Conservation (phyloP, 176 grass and related monocot genomes). For the Dendrocalamus sinicus region DNA sequence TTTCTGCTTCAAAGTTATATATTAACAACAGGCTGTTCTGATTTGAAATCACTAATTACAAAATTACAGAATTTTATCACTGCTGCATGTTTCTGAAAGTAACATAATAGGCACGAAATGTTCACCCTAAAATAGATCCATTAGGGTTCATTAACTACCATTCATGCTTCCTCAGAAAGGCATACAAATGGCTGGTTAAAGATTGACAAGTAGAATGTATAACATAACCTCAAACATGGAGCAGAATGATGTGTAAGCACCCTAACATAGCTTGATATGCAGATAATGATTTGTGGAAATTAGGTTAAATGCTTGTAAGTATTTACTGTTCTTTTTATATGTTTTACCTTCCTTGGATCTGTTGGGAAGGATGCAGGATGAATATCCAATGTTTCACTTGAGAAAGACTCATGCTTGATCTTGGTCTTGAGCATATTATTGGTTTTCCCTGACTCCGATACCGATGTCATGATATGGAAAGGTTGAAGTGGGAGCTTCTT, state of each 20-base stretch:
- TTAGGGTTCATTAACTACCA: not conserved
- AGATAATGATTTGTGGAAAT: not conserved
- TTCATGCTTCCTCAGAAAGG: not conserved
- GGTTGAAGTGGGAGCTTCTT: slow-evolving; percentile 88
- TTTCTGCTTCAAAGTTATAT: slow-evolving; percentile 22
- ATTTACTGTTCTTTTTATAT: not conserved
- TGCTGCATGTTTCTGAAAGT: slow-evolving; percentile 14
- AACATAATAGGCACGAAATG: not conserved
- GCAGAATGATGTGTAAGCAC: not conserved
- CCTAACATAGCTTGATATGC: not conserved
- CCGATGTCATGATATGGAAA: slow-evolving; percentile 71
- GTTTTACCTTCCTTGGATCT: slow-evolving; percentile 60
- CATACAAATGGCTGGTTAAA: not conserved
- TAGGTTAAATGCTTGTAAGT: not conserved
- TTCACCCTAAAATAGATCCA: not conserved
- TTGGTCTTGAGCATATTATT: slow-evolving; percentile 66
- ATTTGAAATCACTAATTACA: slow-evolving; percentile 5
- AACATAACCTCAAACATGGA: not conserved
- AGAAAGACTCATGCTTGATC: slow-evolving; percentile 62
- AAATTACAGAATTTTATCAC: not conserved
- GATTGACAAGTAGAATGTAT: slow-evolving; percentile 1
- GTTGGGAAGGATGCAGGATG: slow-evolving; percentile 42
- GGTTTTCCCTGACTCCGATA: slow-evolving; percentile 54
- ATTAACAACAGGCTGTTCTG: not conserved
- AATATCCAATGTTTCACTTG: slow-evolving; percentile 48